A percentile compares a stretch with the other conserved stretches of the same genome.
Conservation (phyloP, 2,329 filamentous ascomycete genomes). For the Aspergillus phoenicis region DNA sequence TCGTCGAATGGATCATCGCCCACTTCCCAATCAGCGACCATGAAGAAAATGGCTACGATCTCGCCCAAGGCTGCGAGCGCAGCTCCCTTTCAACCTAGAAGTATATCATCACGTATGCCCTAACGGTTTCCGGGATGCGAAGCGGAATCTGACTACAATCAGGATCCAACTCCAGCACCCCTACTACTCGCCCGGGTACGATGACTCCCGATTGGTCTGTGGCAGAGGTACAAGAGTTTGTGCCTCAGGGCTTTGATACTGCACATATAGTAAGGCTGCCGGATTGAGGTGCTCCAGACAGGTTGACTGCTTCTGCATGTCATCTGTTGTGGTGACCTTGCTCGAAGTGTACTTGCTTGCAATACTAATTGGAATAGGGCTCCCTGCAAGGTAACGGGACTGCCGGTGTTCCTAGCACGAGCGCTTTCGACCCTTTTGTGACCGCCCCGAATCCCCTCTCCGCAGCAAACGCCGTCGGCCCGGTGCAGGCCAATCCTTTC, state of each 20-base stretch:
- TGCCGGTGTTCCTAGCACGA: conserved; percentile 51
- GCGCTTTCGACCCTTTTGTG: conserved; percentile 65
- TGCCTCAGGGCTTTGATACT: conserved; percentile 58
- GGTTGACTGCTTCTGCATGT: too few species aligned
- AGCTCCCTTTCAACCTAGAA: conserved; percentile 58
- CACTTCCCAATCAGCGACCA: conserved; percentile 23
- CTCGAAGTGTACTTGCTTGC: background rate
- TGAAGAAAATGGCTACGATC: conserved; percentile 71
- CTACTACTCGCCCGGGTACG: conserved; percentile 42
- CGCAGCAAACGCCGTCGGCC: conserved; percentile 46
- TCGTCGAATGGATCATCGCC: conserved; percentile 42
- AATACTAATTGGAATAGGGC: conserved; percentile 31
- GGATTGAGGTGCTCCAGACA: background rate
- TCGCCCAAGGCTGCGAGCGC: conserved; percentile 90
- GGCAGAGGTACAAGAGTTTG: conserved; percentile 51
- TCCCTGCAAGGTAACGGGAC: conserved; percentile 53
- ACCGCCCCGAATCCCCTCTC: conserved; percentile 59
- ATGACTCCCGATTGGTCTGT: conserved; percentile 49
- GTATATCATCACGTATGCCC: conserved; percentile 42
- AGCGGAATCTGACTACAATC: conserved; percentile 28
- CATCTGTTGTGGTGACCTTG: too few species aligned
- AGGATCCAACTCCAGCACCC: conserved; percentile 47
- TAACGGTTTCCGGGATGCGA: conserved; percentile 4
- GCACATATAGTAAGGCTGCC: conserved; percentile 49
- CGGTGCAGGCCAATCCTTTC: conserved; percentile 71